Evolutionary conservation across 805 yeast genomes (phyloP).

Genomic region (Lipomyces yamadae): DNA sequence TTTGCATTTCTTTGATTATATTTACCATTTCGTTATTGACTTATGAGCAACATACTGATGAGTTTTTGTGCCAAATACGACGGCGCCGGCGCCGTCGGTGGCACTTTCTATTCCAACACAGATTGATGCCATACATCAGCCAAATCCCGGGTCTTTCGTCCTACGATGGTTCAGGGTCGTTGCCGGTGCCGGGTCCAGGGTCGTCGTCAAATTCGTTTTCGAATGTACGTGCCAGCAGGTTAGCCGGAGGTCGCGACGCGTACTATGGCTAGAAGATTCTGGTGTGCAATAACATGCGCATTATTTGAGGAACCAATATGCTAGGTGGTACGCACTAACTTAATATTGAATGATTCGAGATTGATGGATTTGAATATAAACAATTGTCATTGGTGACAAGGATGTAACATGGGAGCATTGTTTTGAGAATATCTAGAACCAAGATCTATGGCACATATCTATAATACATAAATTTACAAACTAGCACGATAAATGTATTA

Average conservation of each 20-base stretch:
- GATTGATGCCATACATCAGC: constrained; percentile 33
- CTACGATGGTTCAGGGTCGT: constrained; percentile 13
- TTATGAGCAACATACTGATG: constrained; percentile 6
- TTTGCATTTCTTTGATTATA: background rate
- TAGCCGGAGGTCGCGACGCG: constrained; percentile 10
- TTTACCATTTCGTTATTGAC: constrained; percentile 6
- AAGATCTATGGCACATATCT: background rate
- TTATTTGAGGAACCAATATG: background rate
- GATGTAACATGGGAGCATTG: background rate
- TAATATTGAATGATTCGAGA: background rate
- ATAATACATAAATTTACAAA: background rate
- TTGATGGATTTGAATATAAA: background rate
- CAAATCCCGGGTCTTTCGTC: constrained; percentile 31
- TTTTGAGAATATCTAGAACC: background rate
- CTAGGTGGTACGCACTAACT: background rate
- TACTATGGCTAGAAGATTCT: background rate
- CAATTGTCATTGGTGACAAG: background rate
- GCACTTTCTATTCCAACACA: constrained; percentile 5
- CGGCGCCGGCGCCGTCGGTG: constrained; percentile 2
- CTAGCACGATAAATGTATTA: constrained; percentile 43
- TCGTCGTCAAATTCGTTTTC: constrained; percentile 12
- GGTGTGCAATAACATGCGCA: background rate
- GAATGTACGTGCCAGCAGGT: constrained; percentile 21
- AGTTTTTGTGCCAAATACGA: background rate
- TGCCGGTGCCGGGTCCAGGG: background rate